A percentile compares a stretch with the other conserved stretches of the same genome.
Evolutionary conservation across 306 rosid genomes (phyloP).

Genomic region (Urtica urens): DNA sequence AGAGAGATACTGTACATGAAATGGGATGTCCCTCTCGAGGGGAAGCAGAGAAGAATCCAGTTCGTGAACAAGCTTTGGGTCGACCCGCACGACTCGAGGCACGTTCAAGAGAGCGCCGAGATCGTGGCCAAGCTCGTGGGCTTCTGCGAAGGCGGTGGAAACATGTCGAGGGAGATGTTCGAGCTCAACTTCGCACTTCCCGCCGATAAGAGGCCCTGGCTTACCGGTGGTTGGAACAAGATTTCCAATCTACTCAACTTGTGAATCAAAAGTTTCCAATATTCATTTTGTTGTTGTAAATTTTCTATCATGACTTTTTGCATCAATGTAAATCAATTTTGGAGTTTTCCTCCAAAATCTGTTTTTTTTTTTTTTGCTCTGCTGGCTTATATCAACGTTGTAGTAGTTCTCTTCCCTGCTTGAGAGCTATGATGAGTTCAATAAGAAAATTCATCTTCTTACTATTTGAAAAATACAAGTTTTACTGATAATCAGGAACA

Average conservation of each 20-base stretch:
- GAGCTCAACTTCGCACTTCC: constrained; percentile 85
- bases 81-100: constrained; percentile 66
- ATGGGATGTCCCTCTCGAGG: constrained; percentile 95
- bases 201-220: constrained; percentile 84
- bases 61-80: constrained; percentile 90
- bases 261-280: too few relatives aligned
- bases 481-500: too few relatives aligned
- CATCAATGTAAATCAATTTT: constrained; percentile 28
- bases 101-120: constrained; percentile 88
- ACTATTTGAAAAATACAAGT: too few relatives aligned
- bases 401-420: too few relatives aligned
- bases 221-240: constrained; percentile 80
- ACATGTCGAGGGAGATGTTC: constrained; percentile 95
- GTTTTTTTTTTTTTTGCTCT: not conserved
- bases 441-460: too few relatives aligned
- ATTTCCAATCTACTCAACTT: constrained; percentile 68
- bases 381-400: constrained; percentile 7
- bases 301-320: not conserved
- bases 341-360: constrained; percentile 22
- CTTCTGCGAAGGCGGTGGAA: constrained; percentile 77
- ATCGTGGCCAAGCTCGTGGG: constrained; percentile 95
- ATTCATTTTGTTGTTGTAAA: constrained; percentile 27
- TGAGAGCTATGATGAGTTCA: too few relatives aligned
- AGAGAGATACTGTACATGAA: constrained; percentile 68
- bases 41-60: constrained; percentile 82